Evolutionary conservation across 2,329 filamentous ascomycete genomes (phyloP), one percentile per base, ranked within the genome.

Genomic region (Neoascochyta sp.): DNA sequence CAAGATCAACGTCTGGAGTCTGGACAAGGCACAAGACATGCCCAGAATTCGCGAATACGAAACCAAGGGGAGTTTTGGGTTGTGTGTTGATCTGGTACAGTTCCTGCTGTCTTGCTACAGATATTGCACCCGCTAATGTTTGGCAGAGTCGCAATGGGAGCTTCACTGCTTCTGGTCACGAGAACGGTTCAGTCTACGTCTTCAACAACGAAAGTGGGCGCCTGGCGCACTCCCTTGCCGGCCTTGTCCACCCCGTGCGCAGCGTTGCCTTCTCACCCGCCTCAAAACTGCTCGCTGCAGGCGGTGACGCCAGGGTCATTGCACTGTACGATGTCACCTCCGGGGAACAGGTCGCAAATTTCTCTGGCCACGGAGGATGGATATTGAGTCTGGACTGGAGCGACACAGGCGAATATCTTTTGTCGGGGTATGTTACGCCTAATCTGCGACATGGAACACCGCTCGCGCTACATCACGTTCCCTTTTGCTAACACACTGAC

Each of bases 361-460:
- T 98, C 28, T 71, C 75, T 0, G 86, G 83, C 1, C 86, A 90
- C 59, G 75, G 78, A 1, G 83, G 86, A 4, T 98, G 90, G 92
- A 81, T 98, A 45, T 84, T 90, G 39, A 83, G 83, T 17, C 70
- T 96, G 23, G 87, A 95, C 60, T 98, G 90, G 87, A 96, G 83
- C 60, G 78, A 86, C 54, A 93, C 85, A 4, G 92, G 92, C 26
- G 90, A 96, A 65, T 95, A 86, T 61, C 69, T 98, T 9, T 72
- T 96, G 3, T 93, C 84, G 54, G 86, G 87, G 70, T 77, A 62
- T 43, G 71, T 52, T 14, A 15, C 20, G 17, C 16, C 16, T 4
- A 11, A 19, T 19, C 15, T 4, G 11, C 9, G 16, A 7, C 16
- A 23, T 36, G n/a, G n/a, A n/a, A n/a, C n/a, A n/a, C 33, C 13